These are phyloP conservation scores for Oryza glumipatula DNA, from an alignment of 176 grass and related monocot species.

Conservation along the genomic window DNA sequence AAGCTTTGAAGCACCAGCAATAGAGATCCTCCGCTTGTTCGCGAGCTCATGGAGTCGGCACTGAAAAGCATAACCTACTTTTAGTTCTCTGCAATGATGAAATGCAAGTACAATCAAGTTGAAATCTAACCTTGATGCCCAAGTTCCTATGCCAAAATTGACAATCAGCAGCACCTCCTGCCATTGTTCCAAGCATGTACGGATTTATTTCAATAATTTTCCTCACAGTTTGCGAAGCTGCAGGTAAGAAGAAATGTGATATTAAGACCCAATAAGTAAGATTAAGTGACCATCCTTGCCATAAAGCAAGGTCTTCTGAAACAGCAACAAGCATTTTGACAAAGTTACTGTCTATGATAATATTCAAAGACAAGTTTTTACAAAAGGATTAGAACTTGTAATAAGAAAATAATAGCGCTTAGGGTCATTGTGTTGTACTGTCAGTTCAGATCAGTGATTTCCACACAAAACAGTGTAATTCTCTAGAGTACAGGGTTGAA, in stretches of 20 bases:
- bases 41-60: conserved; percentile 89
- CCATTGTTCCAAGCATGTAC: conserved; percentile 98
- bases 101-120: not conserved
- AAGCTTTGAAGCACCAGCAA: conserved; percentile 81
- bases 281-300: conserved; percentile 3
- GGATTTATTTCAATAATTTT: conserved; percentile 99
- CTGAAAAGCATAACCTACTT: conserved; percentile 41
- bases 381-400: not conserved
- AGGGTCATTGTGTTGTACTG: not conserved
- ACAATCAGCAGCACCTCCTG: conserved; percentile 93
- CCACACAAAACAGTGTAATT: not conserved
- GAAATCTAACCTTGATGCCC: conserved; percentile 73
- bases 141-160: conserved; percentile 98
- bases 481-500: not conserved
- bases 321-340: not conserved
- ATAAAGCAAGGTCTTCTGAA: not conserved
- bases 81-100: not conserved
- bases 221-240: conserved; percentile 93
- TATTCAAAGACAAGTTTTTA: conserved; percentile 5
- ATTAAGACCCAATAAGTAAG: not conserved
- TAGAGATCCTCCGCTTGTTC: conserved; percentile 93
- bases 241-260: not conserved
- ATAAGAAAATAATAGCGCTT: not conserved
- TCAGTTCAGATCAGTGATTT: not conserved
- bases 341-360: conserved; percentile 2